These are phyloP conservation scores for Gossypium mustelinum DNA, from an alignment of 345 rosid species.

Conservation along the genomic window DNA sequence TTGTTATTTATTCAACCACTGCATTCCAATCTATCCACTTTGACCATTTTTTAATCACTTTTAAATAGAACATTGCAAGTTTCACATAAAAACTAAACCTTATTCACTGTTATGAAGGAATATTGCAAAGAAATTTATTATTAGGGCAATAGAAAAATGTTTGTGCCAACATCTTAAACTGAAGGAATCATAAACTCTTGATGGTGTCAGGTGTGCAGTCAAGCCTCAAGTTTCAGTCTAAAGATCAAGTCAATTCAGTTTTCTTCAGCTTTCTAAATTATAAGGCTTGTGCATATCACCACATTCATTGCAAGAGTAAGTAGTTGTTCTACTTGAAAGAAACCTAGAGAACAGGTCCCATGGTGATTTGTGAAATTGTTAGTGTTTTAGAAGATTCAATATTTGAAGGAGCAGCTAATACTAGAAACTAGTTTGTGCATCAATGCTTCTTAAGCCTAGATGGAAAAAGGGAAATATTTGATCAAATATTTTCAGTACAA, in stretches of 20 bases:
- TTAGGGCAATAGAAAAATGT: neutral
- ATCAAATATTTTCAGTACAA: neutral
- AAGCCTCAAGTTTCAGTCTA: slow-evolving; percentile 3
- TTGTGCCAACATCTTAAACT: neutral
- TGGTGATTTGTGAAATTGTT: neutral
- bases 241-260: neutral
- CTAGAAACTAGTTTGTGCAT: neutral
- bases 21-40: neutral
- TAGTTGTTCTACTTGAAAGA: slow-evolving; percentile 1
- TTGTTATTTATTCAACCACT: neutral
- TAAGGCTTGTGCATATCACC: neutral
- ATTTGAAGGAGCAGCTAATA: neutral
- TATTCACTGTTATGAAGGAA: neutral
- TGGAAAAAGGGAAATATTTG: neutral
- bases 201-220: neutral
- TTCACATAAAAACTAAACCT: neutral
- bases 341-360: neutral
- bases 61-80: neutral
- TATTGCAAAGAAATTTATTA: neutral
- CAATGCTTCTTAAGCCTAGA: neutral
- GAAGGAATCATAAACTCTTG: neutral
- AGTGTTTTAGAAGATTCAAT: neutral
- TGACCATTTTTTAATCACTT: neutral
- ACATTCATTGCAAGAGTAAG: neutral
- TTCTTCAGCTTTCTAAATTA: neutral